phyloP scores from a whole-genome alignment of 306 rosid genomes.

The Sesbania bispinosa region DNA sequence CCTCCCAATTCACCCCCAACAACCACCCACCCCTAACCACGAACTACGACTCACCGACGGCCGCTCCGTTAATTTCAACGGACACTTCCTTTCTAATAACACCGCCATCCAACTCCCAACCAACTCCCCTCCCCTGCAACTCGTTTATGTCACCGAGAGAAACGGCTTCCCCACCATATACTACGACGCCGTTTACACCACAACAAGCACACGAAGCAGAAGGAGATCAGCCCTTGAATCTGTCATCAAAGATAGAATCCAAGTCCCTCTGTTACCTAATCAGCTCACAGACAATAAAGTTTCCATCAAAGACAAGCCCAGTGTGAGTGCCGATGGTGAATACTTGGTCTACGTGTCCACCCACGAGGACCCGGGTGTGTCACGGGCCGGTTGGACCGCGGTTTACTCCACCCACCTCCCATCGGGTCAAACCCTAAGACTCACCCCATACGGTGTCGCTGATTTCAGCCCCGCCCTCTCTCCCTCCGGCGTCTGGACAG shows the following conservation, averaged over 20 bases:
- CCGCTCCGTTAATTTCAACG: conserved; percentile 72
- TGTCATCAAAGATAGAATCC: conserved; percentile 33
- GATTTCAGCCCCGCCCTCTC: conserved; percentile 87
- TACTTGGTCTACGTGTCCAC: conserved; percentile 67
- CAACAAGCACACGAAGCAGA: background rate
- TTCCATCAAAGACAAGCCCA: conserved; percentile 77
- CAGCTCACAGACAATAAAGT: background rate
- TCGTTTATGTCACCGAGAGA: conserved; percentile 75
- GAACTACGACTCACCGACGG: conserved; percentile 77
- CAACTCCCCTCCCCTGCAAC: conserved; percentile 26
- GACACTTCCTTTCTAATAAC: conserved; percentile 52
- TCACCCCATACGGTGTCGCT: conserved; percentile 67
- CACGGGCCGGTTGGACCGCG: conserved; percentile 71
- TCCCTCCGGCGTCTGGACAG: conserved; percentile 72
- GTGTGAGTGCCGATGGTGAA: conserved; percentile 37
- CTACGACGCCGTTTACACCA: conserved; percentile 52
- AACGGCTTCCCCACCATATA: conserved; percentile 48
- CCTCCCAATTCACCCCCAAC: conserved; percentile 28
- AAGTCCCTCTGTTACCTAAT: conserved; percentile 45
- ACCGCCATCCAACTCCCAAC: conserved; percentile 23
- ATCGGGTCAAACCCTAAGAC: conserved; percentile 58
- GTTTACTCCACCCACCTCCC: conserved; percentile 68
- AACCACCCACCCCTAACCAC: background rate
- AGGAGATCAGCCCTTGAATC: conserved; percentile 48
- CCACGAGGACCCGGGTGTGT: conserved; percentile 53